phyloP scores from a whole-genome alignment of 768 basidiomycete genomes.

The Serendipita sp. region DNA sequence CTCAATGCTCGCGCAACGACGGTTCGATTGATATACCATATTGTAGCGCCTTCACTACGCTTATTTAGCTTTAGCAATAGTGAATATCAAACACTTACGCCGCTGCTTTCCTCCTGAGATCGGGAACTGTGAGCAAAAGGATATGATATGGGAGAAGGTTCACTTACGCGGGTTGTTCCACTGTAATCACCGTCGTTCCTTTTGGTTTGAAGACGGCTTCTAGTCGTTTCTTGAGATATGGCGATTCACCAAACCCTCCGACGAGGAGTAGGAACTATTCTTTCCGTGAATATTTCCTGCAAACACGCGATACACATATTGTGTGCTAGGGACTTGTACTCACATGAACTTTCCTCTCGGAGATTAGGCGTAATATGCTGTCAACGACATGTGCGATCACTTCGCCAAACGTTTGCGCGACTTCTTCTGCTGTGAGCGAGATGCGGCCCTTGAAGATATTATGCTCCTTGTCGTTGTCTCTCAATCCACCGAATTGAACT shows the following conservation, averaged over 20 bases:
- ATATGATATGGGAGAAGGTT: no score
- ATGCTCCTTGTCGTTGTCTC: not conserved
- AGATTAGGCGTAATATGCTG: not conserved
- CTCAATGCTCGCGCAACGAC: not conserved
- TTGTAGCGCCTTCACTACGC: not conserved
- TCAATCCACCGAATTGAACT: not conserved
- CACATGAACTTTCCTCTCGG: not conserved
- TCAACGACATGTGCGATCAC: not conserved
- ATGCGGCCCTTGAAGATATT: not conserved
- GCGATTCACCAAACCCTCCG: not conserved
- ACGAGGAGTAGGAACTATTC: not conserved
- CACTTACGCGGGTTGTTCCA: not conserved
- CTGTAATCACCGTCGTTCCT: not conserved
- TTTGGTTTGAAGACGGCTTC: not conserved
- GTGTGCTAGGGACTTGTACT: not conserved
- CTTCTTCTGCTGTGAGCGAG: not conserved
- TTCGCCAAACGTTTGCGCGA: not conserved
- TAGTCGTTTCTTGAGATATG: not conserved
- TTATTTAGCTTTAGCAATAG: not conserved
- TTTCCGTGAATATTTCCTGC: not conserved
- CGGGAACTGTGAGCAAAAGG: not conserved
- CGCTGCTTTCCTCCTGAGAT: not conserved
- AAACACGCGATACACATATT: not conserved
- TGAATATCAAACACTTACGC: not conserved
- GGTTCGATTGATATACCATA: conserved; percentile 4